Conservation (phyloP, 2,329 filamentous ascomycete genomes). For the Fusarium vanettenii region DNA sequence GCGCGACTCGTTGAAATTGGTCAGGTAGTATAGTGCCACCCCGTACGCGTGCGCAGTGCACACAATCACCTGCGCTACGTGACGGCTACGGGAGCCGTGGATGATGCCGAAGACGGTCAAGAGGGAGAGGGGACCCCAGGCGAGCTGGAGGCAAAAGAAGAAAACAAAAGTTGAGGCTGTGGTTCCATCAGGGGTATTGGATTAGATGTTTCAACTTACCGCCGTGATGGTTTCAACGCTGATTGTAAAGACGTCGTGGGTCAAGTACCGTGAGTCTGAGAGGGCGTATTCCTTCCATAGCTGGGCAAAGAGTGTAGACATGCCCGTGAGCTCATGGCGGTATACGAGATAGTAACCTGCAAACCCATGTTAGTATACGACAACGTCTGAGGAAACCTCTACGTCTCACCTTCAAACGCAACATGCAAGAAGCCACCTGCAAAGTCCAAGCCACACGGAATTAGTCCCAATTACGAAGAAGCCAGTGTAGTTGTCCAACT, state of each 20-base stretch:
- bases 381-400: not conserved
- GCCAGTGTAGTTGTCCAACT: not conserved
- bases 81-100: conserved; percentile 55
- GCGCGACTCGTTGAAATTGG: conserved; percentile 62
- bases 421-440: conserved; percentile 77
- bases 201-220: not conserved
- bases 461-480: not conserved
- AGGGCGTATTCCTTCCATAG: conserved; percentile 94
- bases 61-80: conserved; percentile 63
- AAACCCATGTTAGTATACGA: not conserved
- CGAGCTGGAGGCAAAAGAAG: conserved; percentile 49
- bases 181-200: not conserved
- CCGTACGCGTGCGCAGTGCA: conserved; percentile 70
- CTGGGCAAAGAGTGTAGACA: conserved; percentile 82
- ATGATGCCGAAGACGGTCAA: conserved; percentile 60
- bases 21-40: conserved; percentile 71
- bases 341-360: conserved; percentile 82
- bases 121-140: conserved; percentile 70
- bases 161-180: not conserved
- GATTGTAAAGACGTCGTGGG: conserved; percentile 84
- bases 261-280: conserved; percentile 88
- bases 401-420: conserved; percentile 78
- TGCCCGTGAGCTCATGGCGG: conserved; percentile 72
- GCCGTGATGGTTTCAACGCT: conserved; percentile 84
- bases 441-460: not conserved